Percentiles rank a stretch among this genome's conserved stretches.
These are phyloP conservation scores for Raddia distichophylla DNA, from an alignment of 176 grass and related monocot species.

Conservation along the genomic window DNA sequence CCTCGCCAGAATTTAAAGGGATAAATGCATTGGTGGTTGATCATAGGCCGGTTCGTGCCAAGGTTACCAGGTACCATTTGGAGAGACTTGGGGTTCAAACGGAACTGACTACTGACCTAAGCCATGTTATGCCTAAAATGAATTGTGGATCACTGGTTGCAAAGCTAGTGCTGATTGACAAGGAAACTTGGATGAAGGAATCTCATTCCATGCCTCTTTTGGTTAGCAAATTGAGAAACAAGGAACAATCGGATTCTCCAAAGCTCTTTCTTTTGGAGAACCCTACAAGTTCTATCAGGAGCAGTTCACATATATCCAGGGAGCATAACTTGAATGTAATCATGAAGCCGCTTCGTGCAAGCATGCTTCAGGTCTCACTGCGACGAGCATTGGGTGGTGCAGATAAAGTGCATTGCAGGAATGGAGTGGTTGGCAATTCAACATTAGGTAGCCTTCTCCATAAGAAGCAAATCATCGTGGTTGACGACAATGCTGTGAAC, in stretches of 20 bases:
- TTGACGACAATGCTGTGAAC: constrained; percentile 95
- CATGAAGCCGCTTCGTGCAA: constrained; percentile 88
- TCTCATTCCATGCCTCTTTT: constrained; percentile 56
- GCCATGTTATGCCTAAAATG: constrained; percentile 61
- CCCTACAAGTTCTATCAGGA: constrained; percentile 59
- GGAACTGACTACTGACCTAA: constrained; percentile 62
- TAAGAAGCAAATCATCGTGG: constrained; percentile 79
- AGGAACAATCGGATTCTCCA: constrained; percentile 52
- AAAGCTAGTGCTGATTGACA: constrained; percentile 85
- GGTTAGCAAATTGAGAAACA: constrained; percentile 63
- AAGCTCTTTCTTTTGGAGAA: constrained; percentile 84
- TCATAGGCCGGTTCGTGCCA: constrained; percentile 69
- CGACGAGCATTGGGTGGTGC: constrained; percentile 62
- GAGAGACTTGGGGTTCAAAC: constrained; percentile 80
- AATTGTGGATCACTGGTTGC: constrained; percentile 44
- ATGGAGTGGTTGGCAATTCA: constrained; percentile 60
- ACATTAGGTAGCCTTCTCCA: constrained; percentile 80
- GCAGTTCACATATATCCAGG: constrained; percentile 46
- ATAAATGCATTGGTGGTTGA: constrained; percentile 88
- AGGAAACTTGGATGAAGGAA: constrained; percentile 78
- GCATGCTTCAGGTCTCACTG: constrained; percentile 84
- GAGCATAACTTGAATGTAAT: constrained; percentile 78
- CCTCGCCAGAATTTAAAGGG: constrained; percentile 66
- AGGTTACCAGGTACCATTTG: constrained; percentile 85
- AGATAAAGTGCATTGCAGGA: constrained; percentile 61